Evolutionary conservation across 2,329 filamentous ascomycete genomes (phyloP).

Genomic region (Fusarium drepaniforme): DNA sequence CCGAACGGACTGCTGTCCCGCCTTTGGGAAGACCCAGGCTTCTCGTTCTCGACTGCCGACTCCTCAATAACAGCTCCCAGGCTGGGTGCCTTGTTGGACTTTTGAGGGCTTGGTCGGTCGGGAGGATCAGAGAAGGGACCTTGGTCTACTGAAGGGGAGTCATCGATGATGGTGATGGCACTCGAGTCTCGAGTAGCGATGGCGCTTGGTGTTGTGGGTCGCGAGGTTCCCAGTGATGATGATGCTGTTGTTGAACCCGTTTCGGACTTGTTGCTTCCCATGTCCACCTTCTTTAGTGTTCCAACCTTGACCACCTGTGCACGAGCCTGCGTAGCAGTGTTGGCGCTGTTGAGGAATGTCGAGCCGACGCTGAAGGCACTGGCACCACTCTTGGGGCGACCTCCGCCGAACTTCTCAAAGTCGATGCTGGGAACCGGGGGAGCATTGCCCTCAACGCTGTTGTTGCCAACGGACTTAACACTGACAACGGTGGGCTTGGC

Average conservation of each 20-base stretch:
- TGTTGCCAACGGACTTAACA: conserved; percentile 78
- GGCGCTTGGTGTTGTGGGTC: conserved; percentile 37
- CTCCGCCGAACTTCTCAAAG: conserved; percentile 66
- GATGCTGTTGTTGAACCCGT: conserved; percentile 43
- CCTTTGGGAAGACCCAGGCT: conserved; percentile 43
- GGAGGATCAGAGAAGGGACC: conserved; percentile 72
- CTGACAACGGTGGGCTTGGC: conserved; percentile 94
- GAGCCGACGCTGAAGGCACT: conserved; percentile 76
- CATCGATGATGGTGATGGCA: conserved; percentile 62
- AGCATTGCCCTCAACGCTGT: conserved; percentile 64
- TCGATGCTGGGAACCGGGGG: conserved; percentile 83
- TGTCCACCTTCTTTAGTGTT: conserved; percentile 61
- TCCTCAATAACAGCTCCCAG: conserved; percentile 70
- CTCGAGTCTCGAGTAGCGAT: conserved; percentile 54
- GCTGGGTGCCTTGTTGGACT: conserved; percentile 54
- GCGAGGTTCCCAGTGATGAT: conserved; percentile 32
- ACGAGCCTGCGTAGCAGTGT: conserved; percentile 67
- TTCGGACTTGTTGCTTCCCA: conserved; percentile 55
- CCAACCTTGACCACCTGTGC: conserved; percentile 72
- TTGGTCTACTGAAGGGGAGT: conserved; percentile 63
- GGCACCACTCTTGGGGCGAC: conserved; percentile 64
- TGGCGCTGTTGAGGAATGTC: conserved; percentile 75
- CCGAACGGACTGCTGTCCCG: conserved; percentile 64
- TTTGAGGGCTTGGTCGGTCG: conserved; percentile 44
- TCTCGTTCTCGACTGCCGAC: conserved; percentile 52